Evolutionary conservation across 2,329 filamentous ascomycete species (phyloP).

Genomic region (Fusarium sterilihyphosum): DNA sequence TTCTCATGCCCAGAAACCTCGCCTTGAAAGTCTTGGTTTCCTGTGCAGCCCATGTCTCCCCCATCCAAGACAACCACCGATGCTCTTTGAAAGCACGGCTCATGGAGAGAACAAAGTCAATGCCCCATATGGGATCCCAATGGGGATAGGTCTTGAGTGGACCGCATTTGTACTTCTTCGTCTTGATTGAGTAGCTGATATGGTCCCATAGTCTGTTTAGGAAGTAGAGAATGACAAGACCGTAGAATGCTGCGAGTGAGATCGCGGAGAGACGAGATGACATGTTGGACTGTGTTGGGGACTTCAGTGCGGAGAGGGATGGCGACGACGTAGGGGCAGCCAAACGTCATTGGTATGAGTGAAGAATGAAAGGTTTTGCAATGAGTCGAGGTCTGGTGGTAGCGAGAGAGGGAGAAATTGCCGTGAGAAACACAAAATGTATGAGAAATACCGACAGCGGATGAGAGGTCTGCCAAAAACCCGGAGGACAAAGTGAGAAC

Average conservation of each 20-base stretch:
- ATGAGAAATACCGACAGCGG: background rate
- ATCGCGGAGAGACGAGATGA: slow-evolving; percentile 2
- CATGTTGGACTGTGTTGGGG: background rate
- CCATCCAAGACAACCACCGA: slow-evolving; percentile 35
- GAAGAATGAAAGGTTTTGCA: background rate
- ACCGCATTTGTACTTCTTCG: slow-evolving; percentile 2
- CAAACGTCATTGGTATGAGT: background rate
- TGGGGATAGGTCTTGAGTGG: background rate
- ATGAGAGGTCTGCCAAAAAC: background rate
- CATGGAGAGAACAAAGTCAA: slow-evolving; percentile 33
- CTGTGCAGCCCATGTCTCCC: slow-evolving; percentile 4
- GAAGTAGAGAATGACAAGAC: background rate
- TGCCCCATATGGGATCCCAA: slow-evolving; percentile 13
- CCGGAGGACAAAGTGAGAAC: background rate
- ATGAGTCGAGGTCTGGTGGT: background rate
- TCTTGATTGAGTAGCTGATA: slow-evolving; percentile 11
- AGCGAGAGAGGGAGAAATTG: background rate
- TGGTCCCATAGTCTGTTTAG: background rate
- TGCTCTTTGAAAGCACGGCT: slow-evolving; percentile 25
- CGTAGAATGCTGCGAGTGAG: background rate
- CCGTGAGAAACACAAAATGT: background rate
- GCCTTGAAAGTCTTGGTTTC: slow-evolving; percentile 31
- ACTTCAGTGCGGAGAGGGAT: background rate
- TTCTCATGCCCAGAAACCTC: slow-evolving; percentile 32
- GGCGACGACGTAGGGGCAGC: background rate